A percentile compares a stretch with the other conserved stretches of the same genome.
Conservation (phyloP, 78 protist genomes). For the Andalucia godoyi region DNA sequence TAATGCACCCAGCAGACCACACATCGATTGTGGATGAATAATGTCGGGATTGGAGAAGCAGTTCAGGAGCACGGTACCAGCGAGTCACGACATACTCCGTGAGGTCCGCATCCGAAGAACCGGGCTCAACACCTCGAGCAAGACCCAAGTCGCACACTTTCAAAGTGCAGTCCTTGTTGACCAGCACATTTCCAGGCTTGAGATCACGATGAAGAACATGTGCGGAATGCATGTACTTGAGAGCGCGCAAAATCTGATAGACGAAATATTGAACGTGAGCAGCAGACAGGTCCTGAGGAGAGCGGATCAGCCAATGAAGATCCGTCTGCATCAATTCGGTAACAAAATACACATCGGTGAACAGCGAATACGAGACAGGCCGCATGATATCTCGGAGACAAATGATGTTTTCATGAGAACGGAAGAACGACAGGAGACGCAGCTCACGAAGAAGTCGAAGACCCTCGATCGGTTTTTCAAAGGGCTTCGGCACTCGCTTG, state of each 20-base stretch:
- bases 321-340: slow-evolving; percentile 38
- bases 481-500: slow-evolving; percentile 7
- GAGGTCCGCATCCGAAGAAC: not conserved
- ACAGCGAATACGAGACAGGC: not conserved
- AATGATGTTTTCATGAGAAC: slow-evolving; percentile 13
- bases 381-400: slow-evolving; percentile 12
- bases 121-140: slow-evolving; percentile 1
- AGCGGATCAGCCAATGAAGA: slow-evolving; percentile 1
- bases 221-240: slow-evolving; percentile 22
- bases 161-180: slow-evolving; percentile 27
- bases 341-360: slow-evolving; percentile 26
- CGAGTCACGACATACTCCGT: slow-evolving; percentile 37
- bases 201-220: slow-evolving; percentile 34
- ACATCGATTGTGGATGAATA: slow-evolving; percentile 56
- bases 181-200: slow-evolving; percentile 50
- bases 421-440: not conserved
- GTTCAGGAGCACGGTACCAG: slow-evolving; percentile 45
- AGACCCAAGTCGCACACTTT: slow-evolving; percentile 56
- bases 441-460: slow-evolving; percentile 16
- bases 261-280: slow-evolving; percentile 26
- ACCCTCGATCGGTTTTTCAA: slow-evolving; percentile 10
- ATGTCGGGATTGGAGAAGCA: slow-evolving; percentile 26
- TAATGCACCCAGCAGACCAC: slow-evolving; percentile 61
- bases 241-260: slow-evolving; percentile 33
- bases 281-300: slow-evolving; percentile 21